Conservation (phyloP, 176 grass and related monocot genomes). For the Ensete glaucum region DNA sequence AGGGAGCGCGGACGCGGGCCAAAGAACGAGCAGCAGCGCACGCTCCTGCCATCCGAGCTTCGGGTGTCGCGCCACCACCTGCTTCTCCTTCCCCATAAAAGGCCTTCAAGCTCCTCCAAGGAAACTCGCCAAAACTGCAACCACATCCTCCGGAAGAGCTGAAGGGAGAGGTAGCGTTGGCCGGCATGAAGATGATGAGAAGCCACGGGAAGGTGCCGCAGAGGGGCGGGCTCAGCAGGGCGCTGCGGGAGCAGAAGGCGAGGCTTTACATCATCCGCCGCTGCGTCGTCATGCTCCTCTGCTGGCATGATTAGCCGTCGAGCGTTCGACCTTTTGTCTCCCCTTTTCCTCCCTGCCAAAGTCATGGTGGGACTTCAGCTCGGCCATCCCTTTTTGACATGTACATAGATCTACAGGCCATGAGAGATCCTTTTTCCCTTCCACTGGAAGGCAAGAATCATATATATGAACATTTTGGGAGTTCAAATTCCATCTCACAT, state of each 20-base stretch:
- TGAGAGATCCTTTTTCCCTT: background rate
- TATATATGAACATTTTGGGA: background rate
- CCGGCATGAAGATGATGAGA: conserved; percentile 34
- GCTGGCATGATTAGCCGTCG: conserved; percentile 33
- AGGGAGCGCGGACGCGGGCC: background rate
- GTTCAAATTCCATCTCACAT: background rate
- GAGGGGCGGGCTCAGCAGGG: conserved; percentile 27
- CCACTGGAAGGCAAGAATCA: background rate
- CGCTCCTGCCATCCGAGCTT: background rate
- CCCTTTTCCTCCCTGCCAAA: background rate
- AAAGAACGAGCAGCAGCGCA: background rate
- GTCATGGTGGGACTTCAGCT: background rate
- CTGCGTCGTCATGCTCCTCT: conserved; percentile 42
- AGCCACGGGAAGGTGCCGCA: conserved; percentile 16
- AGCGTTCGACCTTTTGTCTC: background rate
- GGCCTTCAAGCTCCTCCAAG: background rate
- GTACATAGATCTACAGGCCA: background rate
- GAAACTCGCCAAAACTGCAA: background rate
- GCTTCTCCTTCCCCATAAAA: background rate
- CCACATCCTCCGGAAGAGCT: background rate
- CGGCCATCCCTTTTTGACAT: background rate
- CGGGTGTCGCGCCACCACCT: background rate
- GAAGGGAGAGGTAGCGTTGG: background rate
- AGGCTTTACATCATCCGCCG: conserved; percentile 40
- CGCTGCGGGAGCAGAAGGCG: conserved; percentile 40